phyloP scores from a whole-genome alignment of 228 moss, liverwort and hornwort species.

The Sphagnum fallax region DNA sequence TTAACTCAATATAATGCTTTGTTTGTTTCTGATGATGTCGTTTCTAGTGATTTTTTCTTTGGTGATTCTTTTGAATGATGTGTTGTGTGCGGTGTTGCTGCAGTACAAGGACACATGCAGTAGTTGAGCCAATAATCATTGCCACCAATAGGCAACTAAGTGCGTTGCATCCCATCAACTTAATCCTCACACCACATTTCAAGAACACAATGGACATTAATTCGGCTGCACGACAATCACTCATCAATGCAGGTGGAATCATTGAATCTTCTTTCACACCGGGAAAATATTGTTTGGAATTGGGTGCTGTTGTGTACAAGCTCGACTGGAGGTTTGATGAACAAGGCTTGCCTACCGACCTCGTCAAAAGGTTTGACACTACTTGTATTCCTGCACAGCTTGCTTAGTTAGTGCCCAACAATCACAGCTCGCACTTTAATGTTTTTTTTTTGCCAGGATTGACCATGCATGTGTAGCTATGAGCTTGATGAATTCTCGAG shows the following conservation, averaged over 20 bases:
- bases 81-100: background rate
- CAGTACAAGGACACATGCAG: conserved; percentile 37
- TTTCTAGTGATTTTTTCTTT: background rate
- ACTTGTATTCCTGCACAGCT: background rate
- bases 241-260: conserved; percentile 55
- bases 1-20: background rate
- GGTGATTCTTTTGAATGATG: background rate
- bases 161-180: conserved; percentile 57
- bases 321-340: conserved; percentile 57
- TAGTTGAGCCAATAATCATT: conserved; percentile 53
- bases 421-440: too few species aligned
- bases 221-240: conserved; percentile 39
- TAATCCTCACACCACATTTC: conserved; percentile 41
- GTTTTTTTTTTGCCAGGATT: too few species aligned
- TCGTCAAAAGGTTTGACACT: conserved; percentile 48
- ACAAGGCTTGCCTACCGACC: conserved; percentile 57
- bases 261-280: conserved; percentile 61
- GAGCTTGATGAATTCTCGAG: background rate
- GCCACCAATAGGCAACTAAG: conserved; percentile 61
- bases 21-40: background rate
- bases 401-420: too few species aligned
- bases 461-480: background rate
- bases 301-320: conserved; percentile 37
- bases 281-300: conserved; percentile 50
- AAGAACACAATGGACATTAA: conserved; percentile 72